These are phyloP conservation scores for Aspergillus piperis DNA, from an alignment of 2,329 filamentous ascomycete genomes.

Conservation along the genomic window DNA sequence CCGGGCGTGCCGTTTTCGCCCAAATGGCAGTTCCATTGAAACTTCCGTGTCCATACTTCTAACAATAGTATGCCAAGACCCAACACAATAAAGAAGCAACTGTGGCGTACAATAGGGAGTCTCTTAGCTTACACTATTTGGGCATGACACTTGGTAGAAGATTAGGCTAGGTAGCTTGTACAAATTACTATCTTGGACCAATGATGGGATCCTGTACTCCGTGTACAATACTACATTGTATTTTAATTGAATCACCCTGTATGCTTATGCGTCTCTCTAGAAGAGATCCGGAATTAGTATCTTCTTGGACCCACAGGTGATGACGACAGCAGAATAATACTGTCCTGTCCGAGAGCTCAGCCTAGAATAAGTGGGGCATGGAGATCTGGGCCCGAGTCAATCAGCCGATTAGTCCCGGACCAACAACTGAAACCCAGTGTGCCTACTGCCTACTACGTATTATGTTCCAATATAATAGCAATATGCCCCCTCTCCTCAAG, in stretches of 20 bases:
- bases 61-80: neutral
- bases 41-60: neutral
- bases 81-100: too few relatives aligned
- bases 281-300: neutral
- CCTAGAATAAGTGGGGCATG: neutral
- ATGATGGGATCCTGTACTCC: neutral
- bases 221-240: too few relatives aligned
- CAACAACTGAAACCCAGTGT: neutral
- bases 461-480: neutral
- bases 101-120: too few relatives aligned
- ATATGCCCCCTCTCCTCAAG: neutral
- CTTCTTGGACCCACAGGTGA: neutral
- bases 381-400: neutral
- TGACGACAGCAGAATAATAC: constrained; percentile 4
- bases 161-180: too few relatives aligned
- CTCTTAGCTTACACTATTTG: too few relatives aligned
- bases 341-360: neutral
- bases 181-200: neutral
- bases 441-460: neutral
- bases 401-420: neutral
- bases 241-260: too few relatives aligned
- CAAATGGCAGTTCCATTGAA: neutral
- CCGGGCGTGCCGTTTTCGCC: neutral
- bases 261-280: too few relatives aligned
- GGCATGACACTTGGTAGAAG: too few relatives aligned